Percentiles rank a stretch among this genome's conserved stretches.
These are phyloP conservation scores for Ophiocordyceps polyrhachis-furcata DNA, from an alignment of 2,329 filamentous ascomycete species.

Conservation along the genomic window DNA sequence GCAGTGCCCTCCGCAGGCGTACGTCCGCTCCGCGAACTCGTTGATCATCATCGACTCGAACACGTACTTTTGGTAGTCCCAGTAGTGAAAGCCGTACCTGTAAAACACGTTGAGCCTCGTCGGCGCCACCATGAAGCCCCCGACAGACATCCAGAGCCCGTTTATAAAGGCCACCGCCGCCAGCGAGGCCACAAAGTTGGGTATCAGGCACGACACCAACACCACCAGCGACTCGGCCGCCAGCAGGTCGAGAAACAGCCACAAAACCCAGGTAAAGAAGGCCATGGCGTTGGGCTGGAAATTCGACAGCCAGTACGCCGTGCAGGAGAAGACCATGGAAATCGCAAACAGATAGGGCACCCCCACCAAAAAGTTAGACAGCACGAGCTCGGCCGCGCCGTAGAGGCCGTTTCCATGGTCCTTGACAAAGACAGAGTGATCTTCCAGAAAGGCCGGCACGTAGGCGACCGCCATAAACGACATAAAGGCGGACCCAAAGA, in stretches of 20 bases:
- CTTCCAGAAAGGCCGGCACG: slow-evolving; percentile 68
- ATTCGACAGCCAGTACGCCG: slow-evolving; percentile 66
- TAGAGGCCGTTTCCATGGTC: slow-evolving; percentile 70
- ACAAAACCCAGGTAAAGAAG: slow-evolving; percentile 66
- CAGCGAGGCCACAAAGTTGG: slow-evolving; percentile 63
- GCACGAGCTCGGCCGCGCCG: slow-evolving; percentile 50
- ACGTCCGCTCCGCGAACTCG: slow-evolving; percentile 51
- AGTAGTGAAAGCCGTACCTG: slow-evolving; percentile 76
- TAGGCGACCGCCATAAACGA: slow-evolving; percentile 74
- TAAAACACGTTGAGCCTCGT: slow-evolving; percentile 64
- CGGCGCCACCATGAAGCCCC: slow-evolving; percentile 62
- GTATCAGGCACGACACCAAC: slow-evolving; percentile 51
- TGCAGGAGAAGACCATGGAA: slow-evolving; percentile 51
- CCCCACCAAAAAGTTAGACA: slow-evolving; percentile 69
- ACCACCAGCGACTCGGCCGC: slow-evolving; percentile 73
- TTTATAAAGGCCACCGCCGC: slow-evolving; percentile 73
- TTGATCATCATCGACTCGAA: slow-evolving; percentile 92
- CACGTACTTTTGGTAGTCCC: slow-evolving; percentile 73
- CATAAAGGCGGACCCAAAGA: slow-evolving; percentile 59
- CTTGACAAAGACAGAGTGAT: slow-evolving; percentile 27
- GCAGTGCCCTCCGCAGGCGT: slow-evolving; percentile 11
- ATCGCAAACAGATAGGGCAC: slow-evolving; percentile 69
- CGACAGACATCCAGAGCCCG: slow-evolving; percentile 75
- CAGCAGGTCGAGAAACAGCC: slow-evolving; percentile 69
- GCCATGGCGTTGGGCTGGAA: slow-evolving; percentile 45